Percentiles rank a stretch among this genome's conserved stretches.
Evolutionary conservation across 2,329 filamentous ascomycete species (phyloP).

Genomic region (Metarhizium sp.): DNA sequence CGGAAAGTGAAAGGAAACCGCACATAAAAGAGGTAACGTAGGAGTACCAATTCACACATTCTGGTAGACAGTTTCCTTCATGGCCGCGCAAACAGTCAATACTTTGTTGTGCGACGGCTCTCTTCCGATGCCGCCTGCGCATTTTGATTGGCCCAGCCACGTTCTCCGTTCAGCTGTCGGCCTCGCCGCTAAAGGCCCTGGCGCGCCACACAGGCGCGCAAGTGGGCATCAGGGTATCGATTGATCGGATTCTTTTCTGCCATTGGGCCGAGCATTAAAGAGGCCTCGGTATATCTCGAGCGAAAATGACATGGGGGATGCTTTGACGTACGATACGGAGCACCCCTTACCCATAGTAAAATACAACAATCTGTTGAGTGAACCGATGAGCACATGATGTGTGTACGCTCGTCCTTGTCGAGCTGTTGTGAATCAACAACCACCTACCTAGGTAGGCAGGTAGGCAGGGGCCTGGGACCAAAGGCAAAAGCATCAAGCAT

Average conservation of each 20-base stretch:
- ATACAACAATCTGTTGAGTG: too few species aligned
- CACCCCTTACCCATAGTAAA: too few species aligned
- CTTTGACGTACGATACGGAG: too few species aligned
- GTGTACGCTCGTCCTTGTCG: neutral
- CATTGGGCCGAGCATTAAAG: neutral
- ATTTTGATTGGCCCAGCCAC: neutral
- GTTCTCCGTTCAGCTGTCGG: neutral
- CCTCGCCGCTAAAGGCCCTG: neutral
- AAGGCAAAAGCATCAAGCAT: too few species aligned
- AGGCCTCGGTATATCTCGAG: neutral
- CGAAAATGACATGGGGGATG: too few species aligned
- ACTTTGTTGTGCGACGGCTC: too few species aligned
- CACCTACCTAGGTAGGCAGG: too few species aligned
- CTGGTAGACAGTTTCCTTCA: neutral
- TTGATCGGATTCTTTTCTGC: neutral
- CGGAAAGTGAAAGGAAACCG: too few species aligned
- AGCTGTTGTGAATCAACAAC: neutral
- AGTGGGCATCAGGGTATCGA: neutral
- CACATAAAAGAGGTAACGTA: too few species aligned
- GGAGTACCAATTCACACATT: too few species aligned
- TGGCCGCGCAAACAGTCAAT: neutral
- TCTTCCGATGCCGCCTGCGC: too few species aligned
- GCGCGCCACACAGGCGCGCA: neutral
- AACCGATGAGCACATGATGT: neutral
- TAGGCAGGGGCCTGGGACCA: too few species aligned